Evolutionary conservation across 2,329 filamentous ascomycete species (phyloP).

Genomic region (Ilyonectria robusta): DNA sequence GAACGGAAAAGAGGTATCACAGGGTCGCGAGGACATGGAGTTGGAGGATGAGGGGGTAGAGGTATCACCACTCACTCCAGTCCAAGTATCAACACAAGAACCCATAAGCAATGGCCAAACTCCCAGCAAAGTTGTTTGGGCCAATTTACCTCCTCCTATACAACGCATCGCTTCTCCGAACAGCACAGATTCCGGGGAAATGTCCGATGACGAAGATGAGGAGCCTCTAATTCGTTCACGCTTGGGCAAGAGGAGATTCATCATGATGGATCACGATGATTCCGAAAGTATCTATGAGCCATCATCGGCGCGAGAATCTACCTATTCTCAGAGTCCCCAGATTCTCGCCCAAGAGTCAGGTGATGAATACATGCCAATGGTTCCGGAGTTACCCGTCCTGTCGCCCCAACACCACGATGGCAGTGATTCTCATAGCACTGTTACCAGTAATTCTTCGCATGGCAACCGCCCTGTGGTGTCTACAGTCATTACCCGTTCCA

Average conservation of each 20-base stretch:
- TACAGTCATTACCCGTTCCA: constrained; percentile 16
- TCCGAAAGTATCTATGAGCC: constrained; percentile 12
- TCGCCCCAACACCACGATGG: constrained; percentile 8
- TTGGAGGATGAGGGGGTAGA: constrained; percentile 13
- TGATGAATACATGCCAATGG: constrained; percentile 9
- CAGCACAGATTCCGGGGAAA: constrained; percentile 13
- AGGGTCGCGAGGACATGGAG: constrained; percentile 10
- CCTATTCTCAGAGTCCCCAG: constrained; percentile 12
- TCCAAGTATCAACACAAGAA: constrained; percentile 2
- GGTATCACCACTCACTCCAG: background rate
- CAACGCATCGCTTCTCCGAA: background rate
- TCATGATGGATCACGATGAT: constrained; percentile 17
- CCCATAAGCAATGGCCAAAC: background rate
- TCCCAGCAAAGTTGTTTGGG: background rate
- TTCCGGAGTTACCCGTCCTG: background rate
- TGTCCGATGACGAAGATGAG: constrained; percentile 17
- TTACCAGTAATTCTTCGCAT: constrained; percentile 27
- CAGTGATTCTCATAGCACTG: constrained; percentile 30
- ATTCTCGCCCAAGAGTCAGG: constrained; percentile 13
- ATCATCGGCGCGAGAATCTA: constrained; percentile 12
- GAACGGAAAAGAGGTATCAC: background rate
- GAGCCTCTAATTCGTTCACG: background rate
- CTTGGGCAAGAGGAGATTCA: constrained; percentile 1
- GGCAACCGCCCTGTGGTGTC: constrained; percentile 12
- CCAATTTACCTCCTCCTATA: background rate